Conservation (phyloP, 148 eudicot genomes). For the Dianthus caryophyllus region DNA sequence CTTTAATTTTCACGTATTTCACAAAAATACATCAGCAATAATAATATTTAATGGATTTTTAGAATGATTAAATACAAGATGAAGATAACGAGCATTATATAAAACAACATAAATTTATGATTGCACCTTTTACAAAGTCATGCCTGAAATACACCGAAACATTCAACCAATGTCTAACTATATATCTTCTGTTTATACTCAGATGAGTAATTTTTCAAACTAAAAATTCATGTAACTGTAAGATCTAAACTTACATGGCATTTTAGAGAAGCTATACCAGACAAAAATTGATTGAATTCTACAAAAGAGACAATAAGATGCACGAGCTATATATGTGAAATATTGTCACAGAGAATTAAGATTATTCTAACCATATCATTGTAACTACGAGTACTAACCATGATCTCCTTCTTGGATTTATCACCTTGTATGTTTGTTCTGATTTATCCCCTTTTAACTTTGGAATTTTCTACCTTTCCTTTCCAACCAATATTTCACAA, state of each 20-base stretch:
- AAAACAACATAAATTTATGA: too few relatives aligned
- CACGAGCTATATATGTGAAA: neutral
- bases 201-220: too few relatives aligned
- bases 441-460: neutral
- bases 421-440: constrained; percentile 6
- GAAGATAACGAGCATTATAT: too few relatives aligned
- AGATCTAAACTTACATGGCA: neutral
- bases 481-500: constrained; percentile 8
- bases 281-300: neutral
- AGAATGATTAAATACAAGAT: too few relatives aligned
- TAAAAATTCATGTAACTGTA: neutral
- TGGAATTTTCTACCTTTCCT: neutral
- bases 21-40: too few relatives aligned
- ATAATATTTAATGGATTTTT: too few relatives aligned
- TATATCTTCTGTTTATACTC: too few relatives aligned
- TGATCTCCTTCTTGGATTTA: constrained; percentile 10
- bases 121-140: too few relatives aligned
- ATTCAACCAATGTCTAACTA: too few relatives aligned
- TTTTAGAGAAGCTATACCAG: neutral
- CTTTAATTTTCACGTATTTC: too few relatives aligned
- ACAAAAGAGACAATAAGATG: constrained; percentile 7
- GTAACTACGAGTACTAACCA: neutral
- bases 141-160: too few relatives aligned
- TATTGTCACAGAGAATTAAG: neutral
- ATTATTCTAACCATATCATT: neutral